Evolutionary conservation across 2,329 filamentous ascomycete species (phyloP).

Genomic region (Gremmenia infestans): DNA sequence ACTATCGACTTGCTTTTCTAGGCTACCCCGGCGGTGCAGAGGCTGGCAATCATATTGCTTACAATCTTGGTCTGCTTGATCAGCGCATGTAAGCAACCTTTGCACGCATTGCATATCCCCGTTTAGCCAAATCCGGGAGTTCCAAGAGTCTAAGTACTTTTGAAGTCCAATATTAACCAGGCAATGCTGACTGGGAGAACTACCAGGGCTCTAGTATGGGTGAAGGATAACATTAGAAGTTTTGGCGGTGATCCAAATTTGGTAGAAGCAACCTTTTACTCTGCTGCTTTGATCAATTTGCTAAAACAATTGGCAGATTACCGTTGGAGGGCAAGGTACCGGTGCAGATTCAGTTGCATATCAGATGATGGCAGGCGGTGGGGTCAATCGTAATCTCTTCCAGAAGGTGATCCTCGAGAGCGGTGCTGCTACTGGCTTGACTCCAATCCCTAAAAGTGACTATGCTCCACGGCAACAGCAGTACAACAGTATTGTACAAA

Average conservation of each 20-base stretch:
- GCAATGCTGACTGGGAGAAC: no score
- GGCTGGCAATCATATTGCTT: conserved; percentile 37
- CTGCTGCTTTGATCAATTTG: background rate
- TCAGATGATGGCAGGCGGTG: conserved; percentile 10
- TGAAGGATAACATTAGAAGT: conserved; percentile 48
- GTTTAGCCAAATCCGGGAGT: no score
- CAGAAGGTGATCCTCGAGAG: conserved; percentile 10
- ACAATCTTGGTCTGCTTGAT: conserved; percentile 51
- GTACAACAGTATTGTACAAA: conserved; percentile 2
- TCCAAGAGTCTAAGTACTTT: no score
- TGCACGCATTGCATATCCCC: no score
- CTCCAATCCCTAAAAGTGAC: conserved; percentile 8
- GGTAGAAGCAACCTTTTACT: conserved; percentile 20
- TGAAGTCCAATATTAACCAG: no score
- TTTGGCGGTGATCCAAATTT: conserved; percentile 38
- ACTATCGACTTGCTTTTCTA: conserved; percentile 26
- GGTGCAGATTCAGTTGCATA: conserved; percentile 13
- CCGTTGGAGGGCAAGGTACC: conserved; percentile 14
- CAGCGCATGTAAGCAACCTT: conserved; percentile 39
- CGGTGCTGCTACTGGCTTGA: conserved; percentile 8
- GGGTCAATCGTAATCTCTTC: conserved; percentile 5
- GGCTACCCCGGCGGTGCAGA: conserved; percentile 16
- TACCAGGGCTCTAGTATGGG: conserved; percentile 45
- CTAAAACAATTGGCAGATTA: conserved; percentile 2
- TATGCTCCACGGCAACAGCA: conserved; percentile 6